Conservation (phyloP, 179 eudicot species). For the Beta macrorhiza region DNA sequence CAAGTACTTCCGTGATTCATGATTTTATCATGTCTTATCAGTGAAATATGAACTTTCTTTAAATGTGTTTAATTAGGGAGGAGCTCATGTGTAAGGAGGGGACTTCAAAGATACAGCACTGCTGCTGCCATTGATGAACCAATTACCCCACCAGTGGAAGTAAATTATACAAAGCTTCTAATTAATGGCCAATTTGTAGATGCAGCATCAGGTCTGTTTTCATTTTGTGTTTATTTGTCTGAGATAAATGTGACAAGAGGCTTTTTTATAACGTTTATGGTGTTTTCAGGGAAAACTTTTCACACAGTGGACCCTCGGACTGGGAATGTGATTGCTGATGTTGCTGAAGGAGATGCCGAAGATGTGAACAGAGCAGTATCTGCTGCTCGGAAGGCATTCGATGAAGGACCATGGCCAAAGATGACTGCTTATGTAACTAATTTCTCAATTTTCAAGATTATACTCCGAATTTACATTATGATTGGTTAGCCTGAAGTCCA, state of each 20-base stretch:
- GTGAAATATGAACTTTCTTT: neutral
- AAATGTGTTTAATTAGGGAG: slow-evolving; percentile 30
- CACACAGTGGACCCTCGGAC: slow-evolving; percentile 40
- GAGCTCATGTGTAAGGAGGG: slow-evolving; percentile 32
- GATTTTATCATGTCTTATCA: neutral
- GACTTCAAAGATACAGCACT: slow-evolving; percentile 41
- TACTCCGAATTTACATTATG: neutral
- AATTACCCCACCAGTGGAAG: slow-evolving; percentile 46
- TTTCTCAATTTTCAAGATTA: neutral
- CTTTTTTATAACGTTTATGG: slow-evolving; percentile 1
- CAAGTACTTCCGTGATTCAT: neutral
- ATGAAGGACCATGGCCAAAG: slow-evolving; percentile 44
- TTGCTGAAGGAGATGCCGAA: slow-evolving; percentile 43
- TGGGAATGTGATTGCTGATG: slow-evolving; percentile 38
- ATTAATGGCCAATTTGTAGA: slow-evolving; percentile 61
- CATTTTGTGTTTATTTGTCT: neutral
- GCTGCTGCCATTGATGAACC: slow-evolving; percentile 49
- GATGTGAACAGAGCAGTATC: slow-evolving; percentile 41
- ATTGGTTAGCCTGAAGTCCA: neutral
- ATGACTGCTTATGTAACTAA: slow-evolving; percentile 38
- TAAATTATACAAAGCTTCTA: slow-evolving; percentile 44
- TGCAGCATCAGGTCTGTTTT: slow-evolving; percentile 55
- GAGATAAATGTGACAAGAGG: neutral
- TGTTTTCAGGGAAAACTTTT: slow-evolving; percentile 36
- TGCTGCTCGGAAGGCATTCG: slow-evolving; percentile 43